Evolutionary conservation across 805 yeast genomes (phyloP).

Genomic region (Candida chilensis): DNA sequence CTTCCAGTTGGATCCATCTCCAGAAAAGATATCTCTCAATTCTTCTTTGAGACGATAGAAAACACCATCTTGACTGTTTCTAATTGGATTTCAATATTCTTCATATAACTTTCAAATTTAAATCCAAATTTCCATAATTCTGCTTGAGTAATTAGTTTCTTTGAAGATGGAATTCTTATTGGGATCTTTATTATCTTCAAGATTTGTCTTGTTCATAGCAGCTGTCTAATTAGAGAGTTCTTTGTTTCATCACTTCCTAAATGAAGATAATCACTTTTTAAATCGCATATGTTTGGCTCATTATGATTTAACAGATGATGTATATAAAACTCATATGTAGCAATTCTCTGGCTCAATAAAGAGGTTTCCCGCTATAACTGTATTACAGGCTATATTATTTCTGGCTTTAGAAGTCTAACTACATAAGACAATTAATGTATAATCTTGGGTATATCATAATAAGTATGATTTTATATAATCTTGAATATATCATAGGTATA

Average conservation of each 20-base stretch:
- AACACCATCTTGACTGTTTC: conserved; percentile 30
- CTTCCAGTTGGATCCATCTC: conserved; percentile 46
- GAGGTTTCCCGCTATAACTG: too few species aligned
- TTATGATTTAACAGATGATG: too few species aligned
- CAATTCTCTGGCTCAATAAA: too few species aligned
- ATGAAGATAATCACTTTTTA: conserved; percentile 22
- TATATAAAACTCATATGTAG: too few species aligned
- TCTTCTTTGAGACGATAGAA: conserved; percentile 15
- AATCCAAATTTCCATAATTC: conserved; percentile 35
- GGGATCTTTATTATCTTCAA: conserved; percentile 48
- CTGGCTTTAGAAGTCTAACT: too few species aligned
- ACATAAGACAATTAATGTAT: too few species aligned
- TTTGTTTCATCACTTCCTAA: conserved; percentile 15
- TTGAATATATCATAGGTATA: too few species aligned
- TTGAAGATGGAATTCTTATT: conserved; percentile 34
- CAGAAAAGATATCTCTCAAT: conserved; percentile 45
- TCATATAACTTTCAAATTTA: conserved; percentile 37
- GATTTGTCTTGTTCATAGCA: conserved; percentile 19
- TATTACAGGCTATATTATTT: too few species aligned
- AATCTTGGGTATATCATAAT: too few species aligned
- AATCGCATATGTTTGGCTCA: conserved; percentile 29
- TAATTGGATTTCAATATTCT: conserved; percentile 36
- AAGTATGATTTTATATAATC: too few species aligned
- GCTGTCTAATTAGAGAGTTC: conserved; percentile 21
- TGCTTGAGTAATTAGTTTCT: conserved; percentile 40